Conservation (phyloP, 306 rosid genomes). For the Cucumis cinereus region DNA sequence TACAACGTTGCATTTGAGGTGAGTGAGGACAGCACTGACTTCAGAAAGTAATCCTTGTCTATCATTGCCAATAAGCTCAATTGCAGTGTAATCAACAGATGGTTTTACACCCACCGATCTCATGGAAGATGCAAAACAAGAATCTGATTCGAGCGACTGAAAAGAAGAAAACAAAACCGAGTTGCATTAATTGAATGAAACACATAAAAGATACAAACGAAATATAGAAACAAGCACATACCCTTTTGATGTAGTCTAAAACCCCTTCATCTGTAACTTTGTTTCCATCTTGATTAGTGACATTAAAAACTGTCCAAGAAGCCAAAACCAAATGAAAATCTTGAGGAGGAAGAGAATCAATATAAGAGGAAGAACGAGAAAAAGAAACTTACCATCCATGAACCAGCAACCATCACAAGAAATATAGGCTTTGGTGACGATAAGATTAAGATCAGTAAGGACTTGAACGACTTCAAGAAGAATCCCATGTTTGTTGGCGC, state of each 20-base stretch:
- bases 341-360: background rate
- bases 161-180: background rate
- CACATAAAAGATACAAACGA: background rate
- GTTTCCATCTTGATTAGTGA: slow-evolving; percentile 85
- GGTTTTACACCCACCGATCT: slow-evolving; percentile 70
- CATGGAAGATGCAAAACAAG: slow-evolving; percentile 50
- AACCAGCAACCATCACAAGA: slow-evolving; percentile 98
- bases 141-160: slow-evolving; percentile 85
- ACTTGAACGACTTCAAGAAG: slow-evolving; percentile 89
- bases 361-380: background rate
- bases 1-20: slow-evolving; percentile 74
- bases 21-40: slow-evolving; percentile 68
- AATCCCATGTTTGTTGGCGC: slow-evolving; percentile 77
- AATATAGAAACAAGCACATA: slow-evolving; percentile 14
- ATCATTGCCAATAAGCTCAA: slow-evolving; percentile 77
- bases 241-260: slow-evolving; percentile 68
- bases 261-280: slow-evolving; percentile 72
- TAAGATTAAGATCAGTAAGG: slow-evolving; percentile 79
- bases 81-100: slow-evolving; percentile 50
- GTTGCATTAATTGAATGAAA: background rate
- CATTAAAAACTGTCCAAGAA: slow-evolving; percentile 60
- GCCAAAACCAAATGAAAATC: background rate
- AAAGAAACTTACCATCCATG: slow-evolving; percentile 70
- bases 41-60: slow-evolving; percentile 88
- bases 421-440: slow-evolving; percentile 75